phyloP scores from a whole-genome alignment of 176 grass and related monocot species.

The Calamus simplicifolius region DNA sequence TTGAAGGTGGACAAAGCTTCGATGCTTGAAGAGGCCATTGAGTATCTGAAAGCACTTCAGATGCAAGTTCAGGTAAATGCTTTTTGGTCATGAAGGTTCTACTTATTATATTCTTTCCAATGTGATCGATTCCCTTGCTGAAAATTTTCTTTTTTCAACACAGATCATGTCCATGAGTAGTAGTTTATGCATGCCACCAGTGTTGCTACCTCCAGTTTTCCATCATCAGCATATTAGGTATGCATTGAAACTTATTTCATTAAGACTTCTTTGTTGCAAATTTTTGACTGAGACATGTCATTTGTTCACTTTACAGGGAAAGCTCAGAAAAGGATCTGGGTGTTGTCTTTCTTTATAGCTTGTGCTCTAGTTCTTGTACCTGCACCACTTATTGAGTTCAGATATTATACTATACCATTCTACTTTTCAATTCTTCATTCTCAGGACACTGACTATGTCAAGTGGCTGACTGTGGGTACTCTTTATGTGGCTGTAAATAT shows the following conservation, averaged over 20 bases:
- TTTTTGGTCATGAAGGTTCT: too few species aligned
- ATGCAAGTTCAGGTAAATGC: too few species aligned
- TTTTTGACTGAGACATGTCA: neutral
- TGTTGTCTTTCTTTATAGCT: conserved; percentile 59
- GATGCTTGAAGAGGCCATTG: too few species aligned
- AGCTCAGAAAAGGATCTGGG: conserved; percentile 55
- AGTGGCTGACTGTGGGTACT: conserved; percentile 35
- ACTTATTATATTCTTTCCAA: too few species aligned
- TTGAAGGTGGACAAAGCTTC: too few species aligned
- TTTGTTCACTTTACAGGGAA: conserved; percentile 37
- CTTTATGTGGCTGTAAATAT: conserved; percentile 49
- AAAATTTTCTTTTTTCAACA: too few species aligned
- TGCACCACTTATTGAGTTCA: conserved; percentile 81
- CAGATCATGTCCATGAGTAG: too few species aligned
- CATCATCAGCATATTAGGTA: conserved; percentile 64
- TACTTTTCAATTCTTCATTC: conserved; percentile 68
- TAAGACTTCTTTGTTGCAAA: neutral
- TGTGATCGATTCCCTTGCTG: too few species aligned
- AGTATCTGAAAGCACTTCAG: too few species aligned
- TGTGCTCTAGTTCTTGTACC: conserved; percentile 64
- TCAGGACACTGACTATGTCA: conserved; percentile 23
- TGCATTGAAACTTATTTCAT: conserved; percentile 3
- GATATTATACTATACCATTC: conserved; percentile 94
- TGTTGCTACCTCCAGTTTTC: too few species aligned
- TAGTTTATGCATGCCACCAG: too few species aligned